Base-by-base conservation (phyloP, 768 basidiomycete genomes). In the Mycena amicta region DNA sequence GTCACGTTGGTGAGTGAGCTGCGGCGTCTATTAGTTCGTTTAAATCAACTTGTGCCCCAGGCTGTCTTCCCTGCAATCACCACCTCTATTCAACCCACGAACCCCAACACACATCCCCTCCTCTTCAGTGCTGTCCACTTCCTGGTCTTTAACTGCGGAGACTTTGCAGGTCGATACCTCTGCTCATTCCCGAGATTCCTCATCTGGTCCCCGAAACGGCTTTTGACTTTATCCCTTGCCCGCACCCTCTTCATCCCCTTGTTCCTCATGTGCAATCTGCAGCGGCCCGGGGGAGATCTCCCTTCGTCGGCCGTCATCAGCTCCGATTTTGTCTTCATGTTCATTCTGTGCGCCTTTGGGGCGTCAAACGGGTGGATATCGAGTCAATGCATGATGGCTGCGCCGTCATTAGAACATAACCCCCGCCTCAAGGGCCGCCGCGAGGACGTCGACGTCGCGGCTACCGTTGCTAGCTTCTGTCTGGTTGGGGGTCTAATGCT, bases 51-150 rank as follows among this genome's bases (percentile, higher is more conserved):
- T 31, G 57, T 26, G 46, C n/a, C n/a, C n/a, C 45, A 96, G 94
- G 82, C 93, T 28, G 88, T 95, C 47, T 96, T 84, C 74, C 95
- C 95, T 4, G 83, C 94, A 0, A 88, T 94, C 61, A 95, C 95
- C 2, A 83, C 87, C 3, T 89, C 88, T 0, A 84, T 97, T 52
- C 71, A 73, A 33, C 83, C 95, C 2, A 84, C 83, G 15, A 87
- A 87, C 60, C 80, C 83, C 2, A 68, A 71, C 25, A 83, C 80
- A 39, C 91, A 94, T 63, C 92, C 93, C 0, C 76, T 94, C n/a
- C 77, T 96, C 26, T 97, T 97, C 75, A 87, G 76, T 57, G 81
- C 89, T 3, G 59, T 88, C 29, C 90, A 93, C 68, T 93, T 94
- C 75, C 75, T 93, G 30, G 77, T 87, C 22, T 91, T 88, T 74